Evolutionary conservation across 1,284 basidiomycete genomes (phyloP).

Genomic region (Marasmius sp.): DNA sequence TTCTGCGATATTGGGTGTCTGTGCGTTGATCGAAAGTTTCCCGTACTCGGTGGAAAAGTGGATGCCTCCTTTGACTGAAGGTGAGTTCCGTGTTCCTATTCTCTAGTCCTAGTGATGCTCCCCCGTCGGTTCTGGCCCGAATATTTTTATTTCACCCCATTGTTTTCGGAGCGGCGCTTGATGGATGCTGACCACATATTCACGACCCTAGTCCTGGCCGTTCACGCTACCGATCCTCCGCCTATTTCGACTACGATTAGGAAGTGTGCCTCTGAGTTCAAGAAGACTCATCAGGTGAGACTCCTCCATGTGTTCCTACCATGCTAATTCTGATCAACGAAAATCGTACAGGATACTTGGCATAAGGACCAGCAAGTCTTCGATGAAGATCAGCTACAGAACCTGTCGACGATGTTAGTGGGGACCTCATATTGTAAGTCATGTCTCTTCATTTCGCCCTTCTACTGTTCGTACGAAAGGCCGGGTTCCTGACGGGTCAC

Average conservation of each 20-base stretch:
- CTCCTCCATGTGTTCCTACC: slow-evolving; percentile 10
- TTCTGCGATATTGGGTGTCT: slow-evolving; percentile 89
- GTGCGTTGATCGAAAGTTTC: slow-evolving; percentile 77
- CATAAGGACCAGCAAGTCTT: slow-evolving; percentile 89
- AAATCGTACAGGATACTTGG: slow-evolving; percentile 75
- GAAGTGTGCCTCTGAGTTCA: slow-evolving; percentile 86
- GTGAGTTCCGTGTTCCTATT: slow-evolving; percentile 34
- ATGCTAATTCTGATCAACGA: slow-evolving; percentile 6
- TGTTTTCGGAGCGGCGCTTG: too few relatives aligned
- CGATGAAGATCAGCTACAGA: slow-evolving; percentile 86
- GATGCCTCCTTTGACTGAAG: slow-evolving; percentile 77
- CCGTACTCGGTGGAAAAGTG: slow-evolving; percentile 79
- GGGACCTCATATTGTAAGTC: slow-evolving; percentile 87
- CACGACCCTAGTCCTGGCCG: slow-evolving; percentile 58
- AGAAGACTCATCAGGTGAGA: slow-evolving; percentile 77
- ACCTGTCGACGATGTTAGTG: slow-evolving; percentile 85
- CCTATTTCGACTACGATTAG: slow-evolving; percentile 92
- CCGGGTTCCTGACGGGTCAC: background rate
- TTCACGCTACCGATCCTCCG: slow-evolving; percentile 86
- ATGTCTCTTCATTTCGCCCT: background rate
- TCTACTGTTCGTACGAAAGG: too few relatives aligned
- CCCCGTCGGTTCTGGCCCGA: too few relatives aligned
- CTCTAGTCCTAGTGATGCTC: slow-evolving; percentile 3
- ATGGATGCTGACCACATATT: slow-evolving; percentile 28
- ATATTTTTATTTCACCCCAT: too few relatives aligned